Evolutionary conservation across 2,329 filamentous ascomycete species (phyloP).

Genomic region (Mollisia scopiformis): DNA sequence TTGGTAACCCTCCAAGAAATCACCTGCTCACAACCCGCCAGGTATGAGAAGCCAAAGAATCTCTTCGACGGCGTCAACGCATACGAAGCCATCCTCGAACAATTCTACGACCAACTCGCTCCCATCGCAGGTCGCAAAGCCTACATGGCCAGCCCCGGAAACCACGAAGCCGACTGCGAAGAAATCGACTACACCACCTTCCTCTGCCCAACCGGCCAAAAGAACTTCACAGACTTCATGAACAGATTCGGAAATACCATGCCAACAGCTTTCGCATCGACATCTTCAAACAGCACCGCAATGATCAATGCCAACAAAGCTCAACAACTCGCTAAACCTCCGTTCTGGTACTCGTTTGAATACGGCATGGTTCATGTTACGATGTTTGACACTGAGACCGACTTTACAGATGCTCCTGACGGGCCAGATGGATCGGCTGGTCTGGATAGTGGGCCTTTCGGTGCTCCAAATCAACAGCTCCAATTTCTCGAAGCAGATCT

Average conservation of each 20-base stretch:
- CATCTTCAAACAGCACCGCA: slow-evolving; percentile 46
- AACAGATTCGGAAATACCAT: slow-evolving; percentile 56
- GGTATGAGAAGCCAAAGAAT: slow-evolving; percentile 48
- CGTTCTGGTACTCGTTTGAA: slow-evolving; percentile 64
- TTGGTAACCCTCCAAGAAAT: too few relatives aligned
- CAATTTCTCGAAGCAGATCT: slow-evolving; percentile 45
- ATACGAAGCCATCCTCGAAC: slow-evolving; percentile 59
- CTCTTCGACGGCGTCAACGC: slow-evolving; percentile 50
- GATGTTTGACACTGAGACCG: slow-evolving; percentile 61
- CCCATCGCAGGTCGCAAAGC: slow-evolving; percentile 56
- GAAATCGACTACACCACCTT: slow-evolving; percentile 41
- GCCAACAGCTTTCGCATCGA: slow-evolving; percentile 53
- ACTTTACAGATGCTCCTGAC: slow-evolving; percentile 51
- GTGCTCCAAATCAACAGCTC: slow-evolving; percentile 46
- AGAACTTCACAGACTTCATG: slow-evolving; percentile 64
- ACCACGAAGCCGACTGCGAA: slow-evolving; percentile 60
- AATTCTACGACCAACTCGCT: slow-evolving; percentile 58
- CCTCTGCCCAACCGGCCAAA: slow-evolving; percentile 54
- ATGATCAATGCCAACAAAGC: slow-evolving; percentile 50
- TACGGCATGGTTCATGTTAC: slow-evolving; percentile 58
- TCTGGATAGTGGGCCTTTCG: slow-evolving; percentile 52
- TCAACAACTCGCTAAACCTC: slow-evolving; percentile 47
- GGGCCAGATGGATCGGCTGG: slow-evolving; percentile 43
- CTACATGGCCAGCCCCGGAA: slow-evolving; percentile 61
- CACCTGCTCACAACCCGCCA: too few relatives aligned